phyloP scores from a whole-genome alignment of 306 rosid species.

The Abrus precatorius region DNA sequence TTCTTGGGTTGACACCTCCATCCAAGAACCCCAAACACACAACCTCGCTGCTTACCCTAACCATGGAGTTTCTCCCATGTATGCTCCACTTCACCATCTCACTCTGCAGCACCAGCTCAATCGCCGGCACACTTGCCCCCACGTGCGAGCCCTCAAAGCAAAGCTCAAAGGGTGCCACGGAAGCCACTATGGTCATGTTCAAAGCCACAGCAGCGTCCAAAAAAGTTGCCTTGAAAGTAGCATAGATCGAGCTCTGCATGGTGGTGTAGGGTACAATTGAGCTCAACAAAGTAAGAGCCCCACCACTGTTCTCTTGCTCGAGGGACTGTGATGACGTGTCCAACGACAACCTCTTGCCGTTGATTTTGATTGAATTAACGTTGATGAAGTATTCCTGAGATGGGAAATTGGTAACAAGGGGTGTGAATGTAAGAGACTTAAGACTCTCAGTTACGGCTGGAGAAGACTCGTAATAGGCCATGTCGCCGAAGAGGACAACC shows the following conservation, averaged over 20 bases:
- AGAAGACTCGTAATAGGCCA: background rate
- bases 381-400: constrained; percentile 59
- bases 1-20: constrained; percentile 64
- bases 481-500: constrained; percentile 47
- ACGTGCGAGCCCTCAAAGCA: constrained; percentile 48
- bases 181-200: constrained; percentile 59
- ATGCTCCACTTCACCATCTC: constrained; percentile 84
- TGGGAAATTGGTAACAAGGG: constrained; percentile 48
- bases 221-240: constrained; percentile 53
- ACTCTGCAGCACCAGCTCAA: constrained; percentile 78
- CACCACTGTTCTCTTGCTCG: constrained; percentile 28
- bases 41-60: constrained; percentile 57
- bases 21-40: constrained; percentile 78
- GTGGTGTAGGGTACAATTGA: constrained; percentile 71
- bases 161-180: constrained; percentile 65
- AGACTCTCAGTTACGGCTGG: constrained; percentile 32
- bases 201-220: constrained; percentile 57
- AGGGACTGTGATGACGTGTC: constrained; percentile 20
- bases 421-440: constrained; percentile 63
- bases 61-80: constrained; percentile 76
- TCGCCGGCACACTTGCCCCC: constrained; percentile 58
- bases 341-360: constrained; percentile 54
- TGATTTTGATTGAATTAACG: constrained; percentile 56
- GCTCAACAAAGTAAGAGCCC: constrained; percentile 56
- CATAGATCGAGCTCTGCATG: constrained; percentile 64